Evolutionary conservation across 176 grass and related monocot species (phyloP), one percentile per base, ranked within the genome.

Genomic region (Zoysia pacifica): DNA sequence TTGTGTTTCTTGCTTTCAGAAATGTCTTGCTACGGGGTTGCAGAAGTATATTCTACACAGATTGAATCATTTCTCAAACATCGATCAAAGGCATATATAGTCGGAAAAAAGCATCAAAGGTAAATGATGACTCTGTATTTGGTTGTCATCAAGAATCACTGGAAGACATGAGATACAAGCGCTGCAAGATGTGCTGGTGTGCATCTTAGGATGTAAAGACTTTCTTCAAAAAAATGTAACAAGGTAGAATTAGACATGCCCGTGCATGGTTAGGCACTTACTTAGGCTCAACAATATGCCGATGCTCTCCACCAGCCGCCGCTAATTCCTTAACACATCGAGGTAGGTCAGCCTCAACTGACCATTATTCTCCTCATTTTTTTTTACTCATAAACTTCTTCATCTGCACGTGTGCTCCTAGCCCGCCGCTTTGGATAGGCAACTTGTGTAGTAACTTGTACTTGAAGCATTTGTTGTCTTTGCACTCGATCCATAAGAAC

Each of bases 391-490:
- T 59, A 43, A 16, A 5, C 45, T 59, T 68, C 28, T 79, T 79
- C 4, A 61, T 61, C 43, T 20, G 54, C 63, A 79, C n/a, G 43
- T 38, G 60, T 80, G 44, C 42, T 28, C 59, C 0, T 28, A 79
- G 19, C 49, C 28, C 16, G 11, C 74, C 11, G 49, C 12, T 63
- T 5, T 38, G 47, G 65, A 71, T 77, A 44, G 55, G 38, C 59
- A 28, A 28, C 28, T 28, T 28, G 3, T 54, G 19, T 37, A 28
- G 47, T 73, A 41, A 50, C 72, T 79, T 88, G 6, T 75, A 84
- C 47, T 54, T 70, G 63, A 88, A 69, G 81, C 76, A 68, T n/a
- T 73, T 63, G 62, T 28, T 88, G 61, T 55, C 44, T 51, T 63
- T 53, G 70, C 52, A 66, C 6, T 45, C n/a, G 9, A 71, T 9